Evolutionary conservation across 805 yeast species (phyloP).

Genomic region (Candida fluviatilis): DNA sequence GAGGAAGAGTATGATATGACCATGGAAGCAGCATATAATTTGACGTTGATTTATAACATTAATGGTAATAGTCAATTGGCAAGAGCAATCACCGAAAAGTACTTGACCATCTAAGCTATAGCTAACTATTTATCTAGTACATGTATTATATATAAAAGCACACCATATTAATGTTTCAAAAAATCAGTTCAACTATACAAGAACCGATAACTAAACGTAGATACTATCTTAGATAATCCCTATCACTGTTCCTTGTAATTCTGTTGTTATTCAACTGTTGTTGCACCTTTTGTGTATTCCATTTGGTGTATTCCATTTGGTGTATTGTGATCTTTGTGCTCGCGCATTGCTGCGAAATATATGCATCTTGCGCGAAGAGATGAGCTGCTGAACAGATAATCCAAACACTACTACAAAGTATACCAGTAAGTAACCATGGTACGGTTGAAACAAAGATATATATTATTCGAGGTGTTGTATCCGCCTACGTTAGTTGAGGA

Average conservation of each 20-base stretch:
- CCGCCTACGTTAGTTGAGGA: constrained; percentile 40
- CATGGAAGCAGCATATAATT: constrained; percentile 82
- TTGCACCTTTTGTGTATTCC: too few species aligned
- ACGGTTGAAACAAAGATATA: constrained; percentile 78
- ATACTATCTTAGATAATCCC: neutral
- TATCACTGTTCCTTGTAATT: neutral
- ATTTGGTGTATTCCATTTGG: too few species aligned
- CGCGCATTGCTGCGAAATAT: too few species aligned
- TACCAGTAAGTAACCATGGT: constrained; percentile 52
- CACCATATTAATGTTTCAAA: too few species aligned
- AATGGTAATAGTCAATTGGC: constrained; percentile 73
- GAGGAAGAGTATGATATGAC: constrained; percentile 54
- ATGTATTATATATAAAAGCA: too few species aligned
- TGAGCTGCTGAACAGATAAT: too few species aligned
- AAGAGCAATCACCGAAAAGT: constrained; percentile 56
- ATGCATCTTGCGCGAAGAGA: too few species aligned
- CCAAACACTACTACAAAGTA: neutral
- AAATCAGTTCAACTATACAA: too few species aligned
- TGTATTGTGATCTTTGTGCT: too few species aligned
- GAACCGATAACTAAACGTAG: neutral
- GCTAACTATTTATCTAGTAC: neutral
- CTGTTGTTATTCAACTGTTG: too few species aligned
- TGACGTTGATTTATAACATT: constrained; percentile 67
- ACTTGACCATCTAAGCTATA: constrained; percentile 49
- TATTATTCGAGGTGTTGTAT: constrained; percentile 72